These are phyloP conservation scores for Hymenoscyphus scutula DNA, from an alignment of 2,329 filamentous ascomycete species.

Conservation along the genomic window DNA sequence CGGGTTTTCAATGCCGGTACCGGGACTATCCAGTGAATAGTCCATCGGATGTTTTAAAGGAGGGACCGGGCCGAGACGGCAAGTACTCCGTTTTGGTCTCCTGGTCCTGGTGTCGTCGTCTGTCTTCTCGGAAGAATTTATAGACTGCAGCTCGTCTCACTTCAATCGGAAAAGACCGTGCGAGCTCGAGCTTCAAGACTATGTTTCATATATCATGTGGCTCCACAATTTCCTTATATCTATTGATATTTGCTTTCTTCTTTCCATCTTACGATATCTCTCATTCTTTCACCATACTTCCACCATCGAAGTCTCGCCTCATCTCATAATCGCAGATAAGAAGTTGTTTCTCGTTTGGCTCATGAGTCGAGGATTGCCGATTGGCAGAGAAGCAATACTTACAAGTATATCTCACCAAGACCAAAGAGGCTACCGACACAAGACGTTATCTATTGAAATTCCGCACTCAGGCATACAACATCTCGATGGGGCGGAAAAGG, in stretches of 20 bases:
- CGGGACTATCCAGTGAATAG: neutral
- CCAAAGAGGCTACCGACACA: neutral
- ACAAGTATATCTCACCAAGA: neutral
- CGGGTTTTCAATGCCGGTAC: neutral
- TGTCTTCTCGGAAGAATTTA: neutral
- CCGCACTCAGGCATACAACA: neutral
- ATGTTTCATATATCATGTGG: neutral
- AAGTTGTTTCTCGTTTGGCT: neutral
- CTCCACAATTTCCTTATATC: neutral
- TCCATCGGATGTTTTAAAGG: neutral
- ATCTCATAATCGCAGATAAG: neutral
- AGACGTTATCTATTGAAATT: neutral
- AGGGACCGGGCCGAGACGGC: neutral
- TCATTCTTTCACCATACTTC: neutral
- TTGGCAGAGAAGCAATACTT: neutral
- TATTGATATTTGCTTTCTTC: neutral
- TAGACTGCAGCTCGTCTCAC: constrained; percentile 1
- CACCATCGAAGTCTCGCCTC: neutral
- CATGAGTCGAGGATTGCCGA: neutral
- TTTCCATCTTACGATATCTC: neutral
- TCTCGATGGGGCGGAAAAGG: no score
- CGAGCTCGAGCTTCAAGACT: neutral
- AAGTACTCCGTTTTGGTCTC: neutral
- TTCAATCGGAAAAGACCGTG: neutral
- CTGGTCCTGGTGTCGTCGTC: no score